These are phyloP conservation scores for Russula sp. DNA, from an alignment of 768 basidiomycete genomes.

Conservation along the genomic window DNA sequence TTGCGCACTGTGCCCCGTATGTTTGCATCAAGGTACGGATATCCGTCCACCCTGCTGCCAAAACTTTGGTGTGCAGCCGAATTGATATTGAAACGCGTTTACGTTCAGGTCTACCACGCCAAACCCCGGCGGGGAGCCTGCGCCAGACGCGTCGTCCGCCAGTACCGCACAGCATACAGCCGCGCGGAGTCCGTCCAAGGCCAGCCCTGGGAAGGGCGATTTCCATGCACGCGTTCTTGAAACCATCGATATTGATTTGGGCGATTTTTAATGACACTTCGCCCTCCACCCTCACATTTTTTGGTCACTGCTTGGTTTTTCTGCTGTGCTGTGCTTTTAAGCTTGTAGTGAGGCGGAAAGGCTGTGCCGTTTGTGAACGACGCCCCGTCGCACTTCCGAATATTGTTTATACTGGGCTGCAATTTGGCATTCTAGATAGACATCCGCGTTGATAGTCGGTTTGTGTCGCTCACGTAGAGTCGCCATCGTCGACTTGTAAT, in stretches of 20 bases:
- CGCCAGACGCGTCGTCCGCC: conserved; percentile 31
- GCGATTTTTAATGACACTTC: conserved; percentile 50
- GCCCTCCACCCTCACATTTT: too few species aligned
- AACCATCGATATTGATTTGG: conserved; percentile 68
- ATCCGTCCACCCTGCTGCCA: not conserved
- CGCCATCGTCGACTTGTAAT: conserved; percentile 10
- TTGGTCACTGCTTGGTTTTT: not conserved
- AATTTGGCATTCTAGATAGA: conserved; percentile 9
- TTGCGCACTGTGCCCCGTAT: conserved; percentile 58
- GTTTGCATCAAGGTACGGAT: conserved; percentile 58
- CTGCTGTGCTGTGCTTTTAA: not conserved
- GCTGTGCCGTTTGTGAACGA: not conserved
- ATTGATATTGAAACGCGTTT: not conserved
- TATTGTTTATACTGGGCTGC: not conserved
- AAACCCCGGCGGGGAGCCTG: conserved; percentile 30
- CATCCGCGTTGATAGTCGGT: conserved; percentile 10
- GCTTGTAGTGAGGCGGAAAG: not conserved
- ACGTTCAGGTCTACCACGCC: conserved; percentile 38
- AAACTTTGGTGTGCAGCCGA: not conserved
- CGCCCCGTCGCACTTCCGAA: not conserved
- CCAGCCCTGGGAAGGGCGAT: conserved; percentile 35
- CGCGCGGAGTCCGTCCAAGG: conserved; percentile 27
- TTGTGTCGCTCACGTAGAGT: conserved; percentile 6
- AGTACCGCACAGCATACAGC: conserved; percentile 29
- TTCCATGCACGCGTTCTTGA: conserved; percentile 57